phyloP scores from a whole-genome alignment of 2,329 filamentous ascomycete species.

The Arthrobotrys iridis region DNA sequence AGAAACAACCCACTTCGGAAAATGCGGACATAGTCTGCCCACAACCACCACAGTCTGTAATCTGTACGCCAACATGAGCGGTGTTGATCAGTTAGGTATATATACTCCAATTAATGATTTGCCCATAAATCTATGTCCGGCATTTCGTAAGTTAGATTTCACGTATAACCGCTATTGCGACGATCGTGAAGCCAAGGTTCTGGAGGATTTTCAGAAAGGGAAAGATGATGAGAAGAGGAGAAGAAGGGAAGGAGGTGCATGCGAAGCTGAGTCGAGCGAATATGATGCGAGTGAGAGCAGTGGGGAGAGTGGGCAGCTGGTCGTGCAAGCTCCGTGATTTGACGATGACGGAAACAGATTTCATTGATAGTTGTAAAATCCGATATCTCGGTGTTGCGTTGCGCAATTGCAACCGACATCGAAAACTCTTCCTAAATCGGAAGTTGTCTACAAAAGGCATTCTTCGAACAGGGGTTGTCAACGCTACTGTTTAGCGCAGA shows the following conservation, averaged over 20 bases:
- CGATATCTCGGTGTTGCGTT: neutral
- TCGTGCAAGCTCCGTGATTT: neutral
- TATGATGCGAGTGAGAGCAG: neutral
- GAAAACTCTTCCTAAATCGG: constrained; percentile 4
- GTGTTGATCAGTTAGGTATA: neutral
- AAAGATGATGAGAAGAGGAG: neutral
- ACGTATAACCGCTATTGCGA: neutral
- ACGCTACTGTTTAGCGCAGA: too few species aligned
- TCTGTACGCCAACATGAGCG: neutral
- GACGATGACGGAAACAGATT: too few species aligned
- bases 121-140: neutral
- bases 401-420: neutral
- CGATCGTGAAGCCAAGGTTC: neutral
- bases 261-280: too few species aligned
- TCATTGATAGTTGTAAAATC: too few species aligned
- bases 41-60: neutral
- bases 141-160: neutral
- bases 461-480: constrained; percentile 1
- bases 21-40: neutral
- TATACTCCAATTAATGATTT: neutral
- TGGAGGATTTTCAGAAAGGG: neutral
- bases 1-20: neutral
- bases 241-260: neutral
- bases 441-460: neutral
- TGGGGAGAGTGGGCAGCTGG: neutral